These are phyloP conservation scores for Kazachstania psychrophila DNA, from an alignment of 805 yeast species.

Conservation along the genomic window DNA sequence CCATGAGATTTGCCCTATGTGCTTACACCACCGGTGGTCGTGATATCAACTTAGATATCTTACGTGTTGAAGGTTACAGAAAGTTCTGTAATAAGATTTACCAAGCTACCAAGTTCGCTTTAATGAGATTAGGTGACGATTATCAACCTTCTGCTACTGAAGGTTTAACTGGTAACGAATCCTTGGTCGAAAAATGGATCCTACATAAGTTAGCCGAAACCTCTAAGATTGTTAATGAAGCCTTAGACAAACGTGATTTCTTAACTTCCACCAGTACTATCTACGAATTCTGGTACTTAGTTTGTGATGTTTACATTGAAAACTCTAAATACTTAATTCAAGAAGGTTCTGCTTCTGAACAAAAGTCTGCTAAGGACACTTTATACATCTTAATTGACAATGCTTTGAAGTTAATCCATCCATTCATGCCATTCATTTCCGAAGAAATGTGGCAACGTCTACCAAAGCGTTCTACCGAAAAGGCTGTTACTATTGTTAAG, in stretches of 20 bases:
- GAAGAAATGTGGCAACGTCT: constrained; percentile 99
- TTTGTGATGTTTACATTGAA: constrained; percentile 97
- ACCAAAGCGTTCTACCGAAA: constrained; percentile 74
- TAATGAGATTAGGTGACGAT: constrained; percentile 85
- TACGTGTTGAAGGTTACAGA: constrained; percentile 97
- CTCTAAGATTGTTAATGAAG: constrained; percentile 50
- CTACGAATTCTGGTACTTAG: constrained; percentile 90
- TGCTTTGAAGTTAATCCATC: constrained; percentile 86
- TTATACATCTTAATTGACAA: constrained; percentile 87
- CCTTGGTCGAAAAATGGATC: constrained; percentile 95
- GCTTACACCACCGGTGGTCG: constrained; percentile 98
- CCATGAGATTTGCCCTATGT: constrained; percentile 94
- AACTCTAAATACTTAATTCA: constrained; percentile 87
- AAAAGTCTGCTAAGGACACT: constrained; percentile 87
- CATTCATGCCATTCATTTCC: constrained; percentile 95
- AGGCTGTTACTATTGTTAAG: constrained; percentile 59
- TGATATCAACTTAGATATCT: constrained; percentile 90
- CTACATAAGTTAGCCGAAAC: constrained; percentile 73
- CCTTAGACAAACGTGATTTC: constrained; percentile 80
- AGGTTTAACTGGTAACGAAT: constrained; percentile 64
- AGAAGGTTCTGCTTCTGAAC: constrained; percentile 81
- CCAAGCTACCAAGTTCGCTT: constrained; percentile 95
- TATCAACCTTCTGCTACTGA: constrained; percentile 68
- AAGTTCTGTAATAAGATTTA: constrained; percentile 99
- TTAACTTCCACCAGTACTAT: constrained; percentile 77